A percentile compares a stretch with the other conserved stretches of the same genome.
Evolutionary conservation across 108 stramenopile genomes (phyloP).

Genomic region (Cyclotella kingstonii): DNA sequence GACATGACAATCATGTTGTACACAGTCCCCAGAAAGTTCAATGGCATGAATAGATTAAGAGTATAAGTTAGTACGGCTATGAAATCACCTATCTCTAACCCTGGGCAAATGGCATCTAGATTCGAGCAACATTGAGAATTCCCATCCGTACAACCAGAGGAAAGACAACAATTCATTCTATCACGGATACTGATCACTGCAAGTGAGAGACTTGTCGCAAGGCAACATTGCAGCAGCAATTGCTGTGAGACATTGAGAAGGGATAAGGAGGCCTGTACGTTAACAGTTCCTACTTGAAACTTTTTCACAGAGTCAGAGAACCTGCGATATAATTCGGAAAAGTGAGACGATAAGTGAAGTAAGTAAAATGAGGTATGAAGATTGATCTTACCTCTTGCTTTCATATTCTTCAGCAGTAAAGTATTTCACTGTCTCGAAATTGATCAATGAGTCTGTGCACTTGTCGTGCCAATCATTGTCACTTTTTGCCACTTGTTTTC

Average conservation of each 20-base stretch:
- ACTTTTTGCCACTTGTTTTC: slow-evolving; percentile 84
- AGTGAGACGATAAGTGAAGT: not conserved
- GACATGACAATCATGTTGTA: slow-evolving; percentile 92
- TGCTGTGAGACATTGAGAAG: slow-evolving; percentile 92
- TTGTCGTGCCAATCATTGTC: slow-evolving; percentile 95
- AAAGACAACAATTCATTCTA: slow-evolving; percentile 63
- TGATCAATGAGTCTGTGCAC: slow-evolving; percentile 88
- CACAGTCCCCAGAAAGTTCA: slow-evolving; percentile 92
- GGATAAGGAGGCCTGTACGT: slow-evolving; percentile 82
- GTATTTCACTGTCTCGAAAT: slow-evolving; percentile 98
- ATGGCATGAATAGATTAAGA: slow-evolving; percentile 88
- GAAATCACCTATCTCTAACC: slow-evolving; percentile 93
- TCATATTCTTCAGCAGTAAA: slow-evolving; percentile 95
- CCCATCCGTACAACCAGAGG: slow-evolving; percentile 57
- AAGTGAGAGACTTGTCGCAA: slow-evolving; percentile 73
- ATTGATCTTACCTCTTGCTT: slow-evolving; percentile 32
- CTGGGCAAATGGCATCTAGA: slow-evolving; percentile 54
- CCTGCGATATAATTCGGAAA: slow-evolving; percentile 11
- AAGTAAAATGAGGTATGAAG: not conserved
- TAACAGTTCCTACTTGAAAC: slow-evolving; percentile 78
- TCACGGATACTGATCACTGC: slow-evolving; percentile 55
- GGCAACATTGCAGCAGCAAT: slow-evolving; percentile 78
- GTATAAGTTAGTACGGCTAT: slow-evolving; percentile 91
- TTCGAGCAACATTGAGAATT: slow-evolving; percentile 68
- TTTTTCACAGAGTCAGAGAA: slow-evolving; percentile 69